These are phyloP conservation scores for Tinospora cordifolia DNA, from an alignment of 164 flowering plant species.

Conservation along the genomic window DNA sequence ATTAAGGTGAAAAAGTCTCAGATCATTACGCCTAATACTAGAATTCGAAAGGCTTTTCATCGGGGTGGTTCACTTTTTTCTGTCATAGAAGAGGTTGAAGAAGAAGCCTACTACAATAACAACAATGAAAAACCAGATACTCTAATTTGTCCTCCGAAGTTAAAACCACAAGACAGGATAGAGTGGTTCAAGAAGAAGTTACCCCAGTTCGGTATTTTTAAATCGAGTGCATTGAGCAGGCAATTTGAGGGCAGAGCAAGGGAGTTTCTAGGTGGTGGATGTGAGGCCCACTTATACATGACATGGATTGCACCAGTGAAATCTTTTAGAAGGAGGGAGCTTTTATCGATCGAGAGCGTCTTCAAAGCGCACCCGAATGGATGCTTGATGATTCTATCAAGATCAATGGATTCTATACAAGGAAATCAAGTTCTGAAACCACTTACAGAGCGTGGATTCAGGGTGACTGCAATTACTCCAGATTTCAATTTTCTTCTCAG, in stretches of 20 bases:
- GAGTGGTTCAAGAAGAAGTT: conserved; percentile 26
- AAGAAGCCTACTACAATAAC: too few relatives aligned
- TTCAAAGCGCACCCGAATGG: conserved; percentile 62
- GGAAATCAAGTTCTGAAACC: conserved; percentile 51
- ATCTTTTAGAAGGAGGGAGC: conserved; percentile 46
- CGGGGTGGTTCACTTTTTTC: conserved; percentile 11
- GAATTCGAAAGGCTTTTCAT: neutral
- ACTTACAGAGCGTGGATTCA: conserved; percentile 30
- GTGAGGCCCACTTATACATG: conserved; percentile 61
- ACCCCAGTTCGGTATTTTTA: conserved; percentile 25
- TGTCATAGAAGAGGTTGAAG: conserved; percentile 12
- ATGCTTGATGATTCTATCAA: conserved; percentile 64
- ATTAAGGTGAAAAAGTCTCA: neutral
- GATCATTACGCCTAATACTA: neutral
- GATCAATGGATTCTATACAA: conserved; percentile 40
- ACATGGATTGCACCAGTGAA: conserved; percentile 70
- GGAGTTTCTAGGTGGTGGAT: conserved; percentile 29
- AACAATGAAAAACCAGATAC: conserved; percentile 6
- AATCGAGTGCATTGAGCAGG: conserved; percentile 14
- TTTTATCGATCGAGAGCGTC: conserved; percentile 49
- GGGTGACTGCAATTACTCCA: conserved; percentile 47
- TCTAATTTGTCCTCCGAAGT: conserved; percentile 18
- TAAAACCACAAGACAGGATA: conserved; percentile 21
- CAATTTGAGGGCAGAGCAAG: conserved; percentile 19
- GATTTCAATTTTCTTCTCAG: conserved; percentile 46